Base-by-base conservation (phyloP, 2,329 filamentous ascomycete genomes). In the Lecanicillium sp. region DNA sequence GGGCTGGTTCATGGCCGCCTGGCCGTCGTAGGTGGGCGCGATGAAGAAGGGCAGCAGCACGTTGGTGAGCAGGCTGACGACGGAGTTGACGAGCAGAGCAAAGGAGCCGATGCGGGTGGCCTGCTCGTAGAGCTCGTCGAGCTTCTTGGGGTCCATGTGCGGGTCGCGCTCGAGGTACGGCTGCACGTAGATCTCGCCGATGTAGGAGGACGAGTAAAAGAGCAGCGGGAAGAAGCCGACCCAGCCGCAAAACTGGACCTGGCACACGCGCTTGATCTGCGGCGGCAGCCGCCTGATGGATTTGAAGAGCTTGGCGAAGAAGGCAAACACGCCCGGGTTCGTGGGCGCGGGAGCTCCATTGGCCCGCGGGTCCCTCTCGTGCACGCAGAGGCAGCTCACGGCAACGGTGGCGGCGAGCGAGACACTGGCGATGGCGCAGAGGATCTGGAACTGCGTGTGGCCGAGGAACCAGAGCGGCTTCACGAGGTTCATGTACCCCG, bases 201-300 rank as follows among this genome's bases (percentile, higher is more conserved):
- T 86, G 64, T 93, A 97, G 15, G 89, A 94, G 1, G 90, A 95
- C 5, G 89, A 89, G 70, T 97, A 97, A 69, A 95, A 96, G 3
- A 97, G 75, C 64, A 95, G 90, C 1, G 90, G 90, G 59, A 96
- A 97, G 81, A 91, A 96, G 44, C 89, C 91, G 49, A 96, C 83
- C 90, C 90, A 97, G 5, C 89, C 88, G 52, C 84, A 90, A 57
- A 91, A 81, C 62, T 93, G 87, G 0, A 90, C 85, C 54, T 83
- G 71, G 61, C 90, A 96, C 30, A 96, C 88, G 54, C 81, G 84
- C 53, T 78, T 78, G 54, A 93, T 89, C 65, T 95, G 90, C 1
- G 84, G 83, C 1, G 91, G 90, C 6, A 97, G 73, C 32, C 83
- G 78, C 58, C 77, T 81, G 54, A 95, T 86, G 0, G 90, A 90